phyloP scores from a whole-genome alignment of 805 yeast species.

The Candida montana region DNA sequence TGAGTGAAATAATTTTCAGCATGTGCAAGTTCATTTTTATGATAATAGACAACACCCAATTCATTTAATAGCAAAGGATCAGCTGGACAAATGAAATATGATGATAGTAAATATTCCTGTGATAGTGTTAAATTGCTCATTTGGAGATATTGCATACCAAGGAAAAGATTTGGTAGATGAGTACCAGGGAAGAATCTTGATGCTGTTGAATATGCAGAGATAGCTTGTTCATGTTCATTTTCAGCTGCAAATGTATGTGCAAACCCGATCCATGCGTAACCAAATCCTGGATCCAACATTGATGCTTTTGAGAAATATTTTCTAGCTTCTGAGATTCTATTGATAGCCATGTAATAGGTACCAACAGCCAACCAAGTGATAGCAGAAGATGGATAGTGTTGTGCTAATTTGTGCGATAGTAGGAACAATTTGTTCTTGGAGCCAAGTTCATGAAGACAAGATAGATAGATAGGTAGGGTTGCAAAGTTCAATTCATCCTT shows the following conservation, averaged over 20 bases:
- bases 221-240: slow-evolving; percentile 98
- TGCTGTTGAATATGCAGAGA: slow-evolving; percentile 94
- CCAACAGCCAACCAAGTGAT: slow-evolving; percentile 93
- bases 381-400: slow-evolving; percentile 71
- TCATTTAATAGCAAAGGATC: slow-evolving; percentile 91
- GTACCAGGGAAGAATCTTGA: slow-evolving; percentile 87
- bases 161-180: slow-evolving; percentile 80
- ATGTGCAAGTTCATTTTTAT: slow-evolving; percentile 56
- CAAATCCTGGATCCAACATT: slow-evolving; percentile 79
- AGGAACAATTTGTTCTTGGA: slow-evolving; percentile 76
- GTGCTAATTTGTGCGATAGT: slow-evolving; percentile 81
- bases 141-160: slow-evolving; percentile 95
- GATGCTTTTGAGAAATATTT: slow-evolving; percentile 87
- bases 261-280: slow-evolving; percentile 97
- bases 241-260: slow-evolving; percentile 97
- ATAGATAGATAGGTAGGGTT: slow-evolving; percentile 70
- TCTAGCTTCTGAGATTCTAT: slow-evolving; percentile 75
- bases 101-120: slow-evolving; percentile 74
- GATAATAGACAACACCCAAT: slow-evolving; percentile 86
- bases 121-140: slow-evolving; percentile 80
- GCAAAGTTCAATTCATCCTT: slow-evolving; percentile 68
- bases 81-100: slow-evolving; percentile 70
- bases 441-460: slow-evolving; percentile 81
- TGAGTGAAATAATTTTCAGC: slow-evolving; percentile 69
- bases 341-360: slow-evolving; percentile 73